Base-by-base conservation (phyloP, 352 stramenopile genomes). In the Phytophthora pini region DNA sequence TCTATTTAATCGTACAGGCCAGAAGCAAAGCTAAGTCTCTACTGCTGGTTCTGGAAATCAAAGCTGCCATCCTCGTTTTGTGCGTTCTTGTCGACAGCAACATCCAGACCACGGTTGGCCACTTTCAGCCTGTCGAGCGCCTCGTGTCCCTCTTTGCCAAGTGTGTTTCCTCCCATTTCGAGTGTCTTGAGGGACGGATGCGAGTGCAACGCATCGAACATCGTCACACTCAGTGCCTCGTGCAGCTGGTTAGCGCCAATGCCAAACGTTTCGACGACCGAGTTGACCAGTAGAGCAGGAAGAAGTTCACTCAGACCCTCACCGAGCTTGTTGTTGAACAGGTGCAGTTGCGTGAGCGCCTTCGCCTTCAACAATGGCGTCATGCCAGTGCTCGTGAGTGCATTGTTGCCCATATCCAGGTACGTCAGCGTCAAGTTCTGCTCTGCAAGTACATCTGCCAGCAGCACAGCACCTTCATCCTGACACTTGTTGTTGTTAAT, bases 111-210 rank as follows among this genome's bases (percentile, higher is more conserved):
- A 6, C 51, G 77, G 62, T 93, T 95, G 0, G 70, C 80, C 3
- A 65, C 60, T 15, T 81, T 83, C 48, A 95, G 68, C 27, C 56
- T 68, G 31, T 93, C 82, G 13, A 95, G 77, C 41, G 87, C 87
- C 0, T 65, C 72, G 44, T 87, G 82, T 24, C 87, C 87, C 11
- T 77, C 68, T 52, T 92, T 77, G 7, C 84, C 87, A 1, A 95
- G 67, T 24, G 80, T 90, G 67, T 95, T 95, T 63, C 87, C 87
- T 61, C 87, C 87, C 79, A 95, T 90, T 53, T 95, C 87, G 12
- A 93, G 78, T 24, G 87, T 95, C 65, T 79, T 79, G n/a, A 95
- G 77, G 27, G 81, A 80, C 40, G 77, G 61, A 46, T 93, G 84
- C 0, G 56, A 44, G 67, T 95, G 87, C 13, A 95, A 61, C 24